Evolutionary conservation across 1,139 yeast genomes (phyloP), one percentile per base, ranked within the genome.

Genomic region (Geotrichum restrictum): DNA sequence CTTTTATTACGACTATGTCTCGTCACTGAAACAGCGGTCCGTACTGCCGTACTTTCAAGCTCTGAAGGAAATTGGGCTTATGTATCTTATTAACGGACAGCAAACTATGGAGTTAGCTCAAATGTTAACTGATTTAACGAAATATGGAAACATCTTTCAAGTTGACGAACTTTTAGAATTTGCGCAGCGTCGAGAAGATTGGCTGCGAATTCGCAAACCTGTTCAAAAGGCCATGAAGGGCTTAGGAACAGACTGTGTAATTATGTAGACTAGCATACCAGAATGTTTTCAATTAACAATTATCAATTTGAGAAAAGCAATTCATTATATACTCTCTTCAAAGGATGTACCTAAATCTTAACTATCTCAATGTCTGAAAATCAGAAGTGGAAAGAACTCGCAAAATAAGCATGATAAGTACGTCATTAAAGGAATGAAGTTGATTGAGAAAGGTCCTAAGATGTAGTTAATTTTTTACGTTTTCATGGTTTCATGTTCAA

Each of bases 221-320:
- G 97, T 93, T 3, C 98, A 93, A 66, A 87, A 85, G 64, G 93
- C 87, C 10, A 86, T 93, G 83, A 93, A 88, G 63, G 98, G 98
- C 0, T 75, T 88, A 53, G 88, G 93, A n/a, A 69, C 66, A 72
- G 55, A 64, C 42, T 64, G 69, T 52, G 51, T 57, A 88, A 84
- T 67, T 82, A 95, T 74, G 64, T 67, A 1, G 42, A 7, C 13
- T 16, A 36, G n/a, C n/a, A n/a, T n/a, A 24, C 5, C 8, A 8
- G 5, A 5, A 24, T 24, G 29, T 8, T 5, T 8, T 8, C 29
- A 5, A 5, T 24, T 5, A 8, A 24, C 5, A 24, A 5, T 24
- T 24, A 24, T 24, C 29, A 24, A 24, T n/a, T n/a, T n/a, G n/a
- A n/a, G n/a, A n/a, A n/a, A n/a, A n/a, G n/a, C n/a, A n/a, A n/a